These are phyloP conservation scores for Trichophyton mentagrophytes DNA, from an alignment of 2,329 filamentous ascomycete species.

Conservation along the genomic window DNA sequence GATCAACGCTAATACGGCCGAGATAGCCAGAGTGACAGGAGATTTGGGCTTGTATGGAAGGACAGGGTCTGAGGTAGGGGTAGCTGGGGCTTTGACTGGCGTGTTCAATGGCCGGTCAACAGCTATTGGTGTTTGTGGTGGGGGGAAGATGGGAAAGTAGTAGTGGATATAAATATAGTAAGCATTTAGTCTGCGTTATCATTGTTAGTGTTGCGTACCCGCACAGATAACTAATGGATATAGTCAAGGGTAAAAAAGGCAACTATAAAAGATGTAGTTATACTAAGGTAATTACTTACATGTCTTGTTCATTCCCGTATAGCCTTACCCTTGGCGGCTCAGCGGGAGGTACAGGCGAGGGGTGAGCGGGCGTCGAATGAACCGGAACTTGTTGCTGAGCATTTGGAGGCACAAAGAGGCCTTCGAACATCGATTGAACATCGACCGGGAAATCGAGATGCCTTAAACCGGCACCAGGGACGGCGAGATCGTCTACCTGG, in stretches of 20 bases:
- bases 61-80: slow-evolving; percentile 22
- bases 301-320: slow-evolving; percentile 30
- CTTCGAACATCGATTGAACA: slow-evolving; percentile 28
- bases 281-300: slow-evolving; percentile 20
- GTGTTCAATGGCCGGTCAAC: slow-evolving; percentile 25
- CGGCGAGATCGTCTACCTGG: slow-evolving; percentile 30
- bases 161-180: slow-evolving; percentile 36
- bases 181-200: slow-evolving; percentile 27
- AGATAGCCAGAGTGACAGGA: slow-evolving; percentile 33
- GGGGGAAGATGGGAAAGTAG: slow-evolving; percentile 36
- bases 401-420: slow-evolving; percentile 21
- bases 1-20: slow-evolving; percentile 31
- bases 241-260: background rate
- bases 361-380: slow-evolving; percentile 20
- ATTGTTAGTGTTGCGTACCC: background rate
- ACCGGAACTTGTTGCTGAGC: slow-evolving; percentile 17
- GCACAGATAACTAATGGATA: background rate
- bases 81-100: slow-evolving; percentile 19
- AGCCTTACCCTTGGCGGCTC: slow-evolving; percentile 24
- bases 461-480: slow-evolving; percentile 29
- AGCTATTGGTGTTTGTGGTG: slow-evolving; percentile 20
- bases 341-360: slow-evolving; percentile 13
- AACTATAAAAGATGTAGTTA: background rate
- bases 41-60: slow-evolving; percentile 28
- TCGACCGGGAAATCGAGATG: slow-evolving; percentile 28